phyloP scores from a whole-genome alignment of 768 basidiomycete species.

The Strobilomyces confusus region DNA sequence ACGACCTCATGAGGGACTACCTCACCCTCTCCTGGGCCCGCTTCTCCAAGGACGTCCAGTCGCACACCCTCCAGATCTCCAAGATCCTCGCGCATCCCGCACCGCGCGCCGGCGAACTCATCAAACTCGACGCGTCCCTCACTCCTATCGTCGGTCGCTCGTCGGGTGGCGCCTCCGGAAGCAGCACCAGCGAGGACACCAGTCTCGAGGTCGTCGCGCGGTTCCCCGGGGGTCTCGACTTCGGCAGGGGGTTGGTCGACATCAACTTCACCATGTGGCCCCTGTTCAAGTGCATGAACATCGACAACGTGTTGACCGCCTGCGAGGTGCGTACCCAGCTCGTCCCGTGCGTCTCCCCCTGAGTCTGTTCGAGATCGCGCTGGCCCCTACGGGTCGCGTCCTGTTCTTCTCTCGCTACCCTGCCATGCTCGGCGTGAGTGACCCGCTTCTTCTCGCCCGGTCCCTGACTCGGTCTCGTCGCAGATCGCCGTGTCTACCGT shows the following conservation, averaged over 20 bases:
- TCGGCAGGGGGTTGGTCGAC: slow-evolving; percentile 85
- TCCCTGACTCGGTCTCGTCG: slow-evolving; percentile 4
- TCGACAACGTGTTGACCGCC: slow-evolving; percentile 90
- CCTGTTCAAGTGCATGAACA: slow-evolving; percentile 85
- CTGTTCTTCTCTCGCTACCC: slow-evolving; percentile 88
- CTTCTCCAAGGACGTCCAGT: slow-evolving; percentile 91
- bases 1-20: slow-evolving; percentile 93
- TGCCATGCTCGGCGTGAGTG: slow-evolving; percentile 79
- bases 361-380: slow-evolving; percentile 54
- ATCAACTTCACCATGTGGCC: slow-evolving; percentile 99
- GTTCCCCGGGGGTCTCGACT: slow-evolving; percentile 92
- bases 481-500: slow-evolving; percentile 87
- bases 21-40: slow-evolving; percentile 94
- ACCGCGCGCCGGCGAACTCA: slow-evolving; percentile 81
- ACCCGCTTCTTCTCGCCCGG: background rate
- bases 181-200: slow-evolving; percentile 33
- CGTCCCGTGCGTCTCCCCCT: background rate
- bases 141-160: slow-evolving; percentile 41
- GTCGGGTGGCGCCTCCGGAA: slow-evolving; percentile 37
- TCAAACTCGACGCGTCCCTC: slow-evolving; percentile 81
- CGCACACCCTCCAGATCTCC: slow-evolving; percentile 85
- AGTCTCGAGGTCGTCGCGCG: slow-evolving; percentile 80
- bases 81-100: slow-evolving; percentile 86
- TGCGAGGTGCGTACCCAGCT: slow-evolving; percentile 61
- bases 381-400: slow-evolving; percentile 82